Percentiles rank a stretch among this genome's conserved stretches.
These are phyloP conservation scores for Trichosanthes cucumerina DNA, from an alignment of 306 rosid species.

Conservation along the genomic window DNA sequence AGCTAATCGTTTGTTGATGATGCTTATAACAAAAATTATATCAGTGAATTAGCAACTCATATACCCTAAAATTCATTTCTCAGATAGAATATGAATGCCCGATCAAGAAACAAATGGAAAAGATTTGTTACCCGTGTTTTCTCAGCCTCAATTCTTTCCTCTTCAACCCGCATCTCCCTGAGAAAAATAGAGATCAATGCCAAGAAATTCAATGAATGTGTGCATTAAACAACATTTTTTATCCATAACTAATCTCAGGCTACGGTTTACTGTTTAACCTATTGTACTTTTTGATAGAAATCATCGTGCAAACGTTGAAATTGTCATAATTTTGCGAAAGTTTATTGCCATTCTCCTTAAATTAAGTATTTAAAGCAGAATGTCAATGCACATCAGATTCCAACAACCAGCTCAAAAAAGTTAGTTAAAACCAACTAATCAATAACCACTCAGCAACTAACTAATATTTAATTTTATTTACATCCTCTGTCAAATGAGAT, in stretches of 20 bases:
- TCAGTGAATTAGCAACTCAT: neutral
- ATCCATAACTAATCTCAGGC: neutral
- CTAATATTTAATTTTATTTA: neutral
- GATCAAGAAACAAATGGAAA: neutral
- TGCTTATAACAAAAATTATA: neutral
- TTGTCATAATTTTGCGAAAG: neutral
- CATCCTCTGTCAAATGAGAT: neutral
- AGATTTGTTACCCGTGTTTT: conserved; percentile 51
- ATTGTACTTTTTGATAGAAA: neutral
- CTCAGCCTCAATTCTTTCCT: conserved; percentile 96
- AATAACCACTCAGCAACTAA: neutral
- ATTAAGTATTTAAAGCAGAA: neutral
- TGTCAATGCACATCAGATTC: neutral
- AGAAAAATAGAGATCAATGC: conserved; percentile 14
- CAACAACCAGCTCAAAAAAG: neutral
- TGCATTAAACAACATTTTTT: neutral
- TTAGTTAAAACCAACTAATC: neutral
- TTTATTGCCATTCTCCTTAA: neutral
- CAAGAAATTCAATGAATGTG: neutral
- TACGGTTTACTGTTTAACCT: neutral
- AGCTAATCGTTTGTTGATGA: neutral
- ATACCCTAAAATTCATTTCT: neutral
- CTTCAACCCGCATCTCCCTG: conserved; percentile 87
- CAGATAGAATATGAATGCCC: neutral
- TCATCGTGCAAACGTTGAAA: neutral